These are phyloP conservation scores for Xylaria grammica DNA, from an alignment of 495 filamentous ascomycete genomes.

Conservation along the genomic window DNA sequence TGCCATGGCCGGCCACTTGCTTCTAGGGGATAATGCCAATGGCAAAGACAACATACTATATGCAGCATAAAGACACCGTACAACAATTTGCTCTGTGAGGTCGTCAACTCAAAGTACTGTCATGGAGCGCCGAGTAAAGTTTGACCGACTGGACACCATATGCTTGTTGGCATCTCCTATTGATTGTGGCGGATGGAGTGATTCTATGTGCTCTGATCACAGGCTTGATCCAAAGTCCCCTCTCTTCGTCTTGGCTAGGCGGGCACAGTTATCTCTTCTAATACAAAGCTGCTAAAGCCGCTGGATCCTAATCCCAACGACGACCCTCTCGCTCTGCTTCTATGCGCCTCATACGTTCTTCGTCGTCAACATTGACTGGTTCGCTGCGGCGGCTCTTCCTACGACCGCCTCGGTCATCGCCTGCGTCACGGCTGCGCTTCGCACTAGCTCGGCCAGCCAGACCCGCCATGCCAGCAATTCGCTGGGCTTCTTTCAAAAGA, in stretches of 20 bases:
- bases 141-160: not conserved
- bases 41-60: not conserved
- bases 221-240: not conserved
- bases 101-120: not conserved
- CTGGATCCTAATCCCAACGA: conserved; percentile 44
- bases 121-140: not conserved
- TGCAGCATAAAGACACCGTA: not conserved
- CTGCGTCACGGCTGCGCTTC: conserved; percentile 51
- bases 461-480: conserved; percentile 60
- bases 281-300: not conserved
- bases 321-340: conserved; percentile 54
- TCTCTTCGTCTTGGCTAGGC: not conserved
- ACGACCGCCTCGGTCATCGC: conserved; percentile 46
- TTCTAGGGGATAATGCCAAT: not conserved
- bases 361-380: conserved; percentile 48
- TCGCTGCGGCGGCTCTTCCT: conserved; percentile 50
- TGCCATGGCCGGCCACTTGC: not conserved
- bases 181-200: not conserved
- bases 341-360: conserved; percentile 58
- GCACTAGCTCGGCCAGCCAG: conserved; percentile 30
- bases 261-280: not conserved
- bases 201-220: not conserved
- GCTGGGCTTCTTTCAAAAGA: conserved; percentile 76
- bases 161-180: not conserved
- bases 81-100: not conserved